Base-by-base conservation (phyloP, 768 basidiomycete species). In the Glaciozyma martinii region DNA sequence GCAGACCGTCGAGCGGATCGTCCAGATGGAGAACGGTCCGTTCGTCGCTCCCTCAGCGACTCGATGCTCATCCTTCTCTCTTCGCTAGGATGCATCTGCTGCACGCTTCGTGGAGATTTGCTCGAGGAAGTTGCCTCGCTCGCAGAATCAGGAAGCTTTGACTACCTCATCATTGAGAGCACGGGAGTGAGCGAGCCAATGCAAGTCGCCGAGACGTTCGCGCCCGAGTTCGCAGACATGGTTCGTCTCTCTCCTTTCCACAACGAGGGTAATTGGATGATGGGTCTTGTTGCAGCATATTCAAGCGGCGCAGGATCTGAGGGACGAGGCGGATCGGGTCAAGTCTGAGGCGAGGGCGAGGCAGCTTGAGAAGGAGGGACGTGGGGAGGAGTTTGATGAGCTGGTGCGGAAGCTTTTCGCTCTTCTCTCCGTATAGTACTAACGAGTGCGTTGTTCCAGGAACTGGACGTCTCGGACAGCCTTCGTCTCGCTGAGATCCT, bases 101-200 rank as follows among this genome's bases (percentile, higher is more conserved):
- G 76, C 65, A 77, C 75, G 5, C 67, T 77, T 5, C 73, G 76
- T 40, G 74, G 71, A 4, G 76, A 77, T 57, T 57, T 77, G 4
- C 66, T 77, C 23, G 76, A 77, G 56, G 75, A 76, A 65, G 70
- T 77, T 8, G 74, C 74, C 9, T 65, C 61, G 30, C 68, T 77
- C 2, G 75, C 75, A 1, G 74, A 75, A 21, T 58, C 63, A 23
- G 67, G 64, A 5, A 47, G 53, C 3, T 74, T 75, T 53, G 77
- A 77, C 59, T 77, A 77, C 65, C 69, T 77, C 16, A 63, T 76
- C 62, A 76, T 77, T 54, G 76, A 77, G 59, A 67, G 66, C n/a
- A 73, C 63, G 47, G 6, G 6, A 49, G 21, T 50, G 76, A 29
- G 72, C 76, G 75, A 77, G 62, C 76, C 75, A 3, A 74, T 75